phyloP scores from a whole-genome alignment of 192 early-diverging fungal genomes.

The Gonapodya prolifera region DNA sequence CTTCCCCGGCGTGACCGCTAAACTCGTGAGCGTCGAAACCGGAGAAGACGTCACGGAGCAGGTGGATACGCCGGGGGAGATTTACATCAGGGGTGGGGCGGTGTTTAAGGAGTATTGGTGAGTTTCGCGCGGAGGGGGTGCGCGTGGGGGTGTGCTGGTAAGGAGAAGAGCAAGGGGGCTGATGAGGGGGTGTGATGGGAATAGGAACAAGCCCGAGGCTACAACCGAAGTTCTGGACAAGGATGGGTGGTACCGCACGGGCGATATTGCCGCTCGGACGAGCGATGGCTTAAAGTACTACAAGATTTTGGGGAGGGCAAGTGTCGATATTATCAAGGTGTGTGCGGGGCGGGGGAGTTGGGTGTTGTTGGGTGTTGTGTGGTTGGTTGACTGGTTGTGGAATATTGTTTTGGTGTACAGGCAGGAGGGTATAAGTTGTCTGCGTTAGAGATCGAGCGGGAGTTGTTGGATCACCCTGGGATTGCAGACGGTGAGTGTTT shows the following conservation, averaged over 20 bases:
- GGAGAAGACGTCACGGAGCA: slow-evolving; percentile 29
- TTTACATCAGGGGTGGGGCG: slow-evolving; percentile 55
- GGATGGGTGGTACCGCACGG: slow-evolving; percentile 45
- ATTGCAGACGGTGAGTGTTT: slow-evolving; percentile 62
- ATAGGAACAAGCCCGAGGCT: slow-evolving; percentile 56
- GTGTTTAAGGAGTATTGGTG: slow-evolving; percentile 73
- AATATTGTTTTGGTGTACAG: background rate
- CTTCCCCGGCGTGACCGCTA: slow-evolving; percentile 52
- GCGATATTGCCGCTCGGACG: slow-evolving; percentile 48
- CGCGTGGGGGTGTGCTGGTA: too few relatives aligned
- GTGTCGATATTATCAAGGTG: slow-evolving; percentile 78
- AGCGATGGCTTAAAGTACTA: slow-evolving; percentile 40
- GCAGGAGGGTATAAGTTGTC: slow-evolving; percentile 74
- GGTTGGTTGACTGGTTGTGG: background rate
- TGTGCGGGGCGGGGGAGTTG: background rate
- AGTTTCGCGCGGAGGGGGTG: too few relatives aligned
- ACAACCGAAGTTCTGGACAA: slow-evolving; percentile 54
- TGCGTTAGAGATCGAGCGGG: slow-evolving; percentile 71
- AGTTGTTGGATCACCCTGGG: slow-evolving; percentile 43
- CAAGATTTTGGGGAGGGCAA: slow-evolving; percentile 64
- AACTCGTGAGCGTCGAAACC: slow-evolving; percentile 31
- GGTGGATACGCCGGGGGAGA: slow-evolving; percentile 43
- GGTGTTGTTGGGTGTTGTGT: slow-evolving; percentile 65
- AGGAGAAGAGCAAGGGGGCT: too few relatives aligned
- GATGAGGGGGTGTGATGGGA: too few relatives aligned